Percentiles rank a stretch among this genome's conserved stretches.
These are phyloP conservation scores for Cytospora piceicola DNA, from an alignment of 2,329 filamentous ascomycete species.

Conservation along the genomic window DNA sequence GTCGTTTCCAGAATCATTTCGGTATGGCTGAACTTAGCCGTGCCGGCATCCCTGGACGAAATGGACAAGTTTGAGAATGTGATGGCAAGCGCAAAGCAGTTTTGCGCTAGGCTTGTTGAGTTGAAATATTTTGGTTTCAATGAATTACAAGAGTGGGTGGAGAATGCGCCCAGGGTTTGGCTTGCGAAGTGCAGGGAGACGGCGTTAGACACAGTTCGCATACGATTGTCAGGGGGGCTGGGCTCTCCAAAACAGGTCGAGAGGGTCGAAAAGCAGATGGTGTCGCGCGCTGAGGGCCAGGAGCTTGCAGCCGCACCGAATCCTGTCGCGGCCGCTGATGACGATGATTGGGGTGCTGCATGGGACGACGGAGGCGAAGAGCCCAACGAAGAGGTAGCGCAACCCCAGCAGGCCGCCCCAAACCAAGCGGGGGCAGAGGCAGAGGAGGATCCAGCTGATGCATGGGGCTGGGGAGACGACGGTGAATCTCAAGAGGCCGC, in stretches of 20 bases:
- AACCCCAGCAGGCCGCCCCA: conserved; percentile 30
- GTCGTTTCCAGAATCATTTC: conserved; percentile 70
- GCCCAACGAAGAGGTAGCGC: conserved; percentile 33
- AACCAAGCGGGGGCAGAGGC: conserved; percentile 34
- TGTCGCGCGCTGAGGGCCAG: conserved; percentile 69
- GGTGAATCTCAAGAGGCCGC: conserved; percentile 35
- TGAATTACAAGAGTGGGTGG: conserved; percentile 77
- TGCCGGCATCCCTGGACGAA: conserved; percentile 74
- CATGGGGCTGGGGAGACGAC: conserved; percentile 42
- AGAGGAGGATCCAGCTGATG: conserved; percentile 45
- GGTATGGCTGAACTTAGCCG: conserved; percentile 73
- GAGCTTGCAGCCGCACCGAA: conserved; percentile 56
- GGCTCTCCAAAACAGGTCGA: conserved; percentile 73
- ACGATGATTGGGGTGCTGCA: conserved; percentile 74
- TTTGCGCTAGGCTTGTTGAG: conserved; percentile 66
- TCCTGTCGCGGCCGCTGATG: conserved; percentile 45
- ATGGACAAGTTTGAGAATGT: conserved; percentile 73
- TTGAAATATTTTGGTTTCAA: conserved; percentile 65
- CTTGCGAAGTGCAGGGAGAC: conserved; percentile 80
- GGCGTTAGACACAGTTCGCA: conserved; percentile 75
- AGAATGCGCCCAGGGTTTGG: conserved; percentile 81
- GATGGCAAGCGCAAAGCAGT: conserved; percentile 65
- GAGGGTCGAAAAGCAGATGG: conserved; percentile 79
- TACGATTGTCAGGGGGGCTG: conserved; percentile 66
- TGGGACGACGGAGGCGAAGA: conserved; percentile 74